phyloP scores from a whole-genome alignment of 257 asterid genomes.

The Lavandula angustifolia region DNA sequence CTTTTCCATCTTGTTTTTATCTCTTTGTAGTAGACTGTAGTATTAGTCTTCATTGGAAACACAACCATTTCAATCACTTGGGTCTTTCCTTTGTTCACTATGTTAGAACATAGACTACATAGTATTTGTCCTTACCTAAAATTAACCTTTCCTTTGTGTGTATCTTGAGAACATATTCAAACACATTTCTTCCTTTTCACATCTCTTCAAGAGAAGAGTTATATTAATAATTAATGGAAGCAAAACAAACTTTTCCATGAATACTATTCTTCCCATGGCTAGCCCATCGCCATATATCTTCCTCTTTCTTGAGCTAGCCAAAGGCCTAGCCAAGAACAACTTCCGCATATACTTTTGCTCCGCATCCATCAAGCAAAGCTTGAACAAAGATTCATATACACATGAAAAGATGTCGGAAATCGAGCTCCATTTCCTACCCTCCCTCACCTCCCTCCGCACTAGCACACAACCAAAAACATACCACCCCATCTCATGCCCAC shows the following conservation, averaged over 20 bases:
- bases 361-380: constrained; percentile 29
- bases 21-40: too few species aligned
- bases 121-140: too few species aligned
- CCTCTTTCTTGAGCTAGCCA: constrained; percentile 38
- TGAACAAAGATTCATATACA: background rate
- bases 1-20: too few species aligned
- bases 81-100: too few species aligned
- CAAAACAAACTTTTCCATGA: constrained; percentile 2
- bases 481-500: constrained; percentile 39
- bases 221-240: too few species aligned
- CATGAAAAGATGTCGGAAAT: background rate
- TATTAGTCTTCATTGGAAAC: too few species aligned
- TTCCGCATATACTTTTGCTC: constrained; percentile 37
- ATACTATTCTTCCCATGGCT: constrained; percentile 21
- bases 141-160: too few species aligned
- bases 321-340: constrained; percentile 21
- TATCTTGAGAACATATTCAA: too few species aligned
- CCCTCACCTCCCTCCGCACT: constrained; percentile 37
- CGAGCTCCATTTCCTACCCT: constrained; percentile 35
- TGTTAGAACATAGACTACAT: too few species aligned
- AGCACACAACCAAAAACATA: constrained; percentile 48
- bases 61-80: too few species aligned
- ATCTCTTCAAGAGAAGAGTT: too few species aligned
- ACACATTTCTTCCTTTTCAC: too few species aligned
- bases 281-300: constrained; percentile 36